Evolutionary conservation across 2,329 filamentous ascomycete genomes (phyloP), one percentile per base, ranked within the genome.

Genomic region (Fusarium bulbicola): DNA sequence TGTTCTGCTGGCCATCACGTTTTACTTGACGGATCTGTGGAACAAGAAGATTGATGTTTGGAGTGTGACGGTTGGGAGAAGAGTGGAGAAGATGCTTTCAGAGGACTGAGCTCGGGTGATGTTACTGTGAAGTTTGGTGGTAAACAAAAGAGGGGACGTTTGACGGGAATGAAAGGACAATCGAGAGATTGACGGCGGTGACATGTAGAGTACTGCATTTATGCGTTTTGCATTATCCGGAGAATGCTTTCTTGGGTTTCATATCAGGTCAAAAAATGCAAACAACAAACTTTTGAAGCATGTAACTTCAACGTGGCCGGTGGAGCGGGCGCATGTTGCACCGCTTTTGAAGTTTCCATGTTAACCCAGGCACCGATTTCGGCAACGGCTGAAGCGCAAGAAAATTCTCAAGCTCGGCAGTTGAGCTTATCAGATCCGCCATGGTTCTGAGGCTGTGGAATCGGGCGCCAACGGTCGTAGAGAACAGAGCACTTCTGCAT

Each of bases 1-100:
- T 12, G 46, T 78, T 12, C 47, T 83, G 37, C 50, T 83, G 57
- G 70, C 58, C 16, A 63, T 81, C 2, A 79, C 81, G 1, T 65
- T 84, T 63, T 83, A 81, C 36, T 63, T 83, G 24, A 77, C 81
- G 5, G 77, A 80, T n/a, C 66, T 77, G 63, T 84, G 82, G 80
- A 79, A 80, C 36, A 78, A 72, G 30, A 81, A 79, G 70, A 68
- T 84, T 11, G 82, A 84, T 37, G 60, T 64, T 0, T 84, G 82
- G 82, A 84, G 82, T 45, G 75, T 79, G 8, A 79, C 76, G 0
- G 79, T 84, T 6, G 82, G 82, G 32, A 82, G 78, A 54, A 80
- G 77, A 53, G 69, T 84, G 7, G 82, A 84, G 65, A 74, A 68
- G 30, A 63, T 66, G 18, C 66, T 66, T 32, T 39, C 52, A 20